Evolutionary conservation across 768 basidiomycete genomes (phyloP).

Genomic region (Pleurotus djamor): DNA sequence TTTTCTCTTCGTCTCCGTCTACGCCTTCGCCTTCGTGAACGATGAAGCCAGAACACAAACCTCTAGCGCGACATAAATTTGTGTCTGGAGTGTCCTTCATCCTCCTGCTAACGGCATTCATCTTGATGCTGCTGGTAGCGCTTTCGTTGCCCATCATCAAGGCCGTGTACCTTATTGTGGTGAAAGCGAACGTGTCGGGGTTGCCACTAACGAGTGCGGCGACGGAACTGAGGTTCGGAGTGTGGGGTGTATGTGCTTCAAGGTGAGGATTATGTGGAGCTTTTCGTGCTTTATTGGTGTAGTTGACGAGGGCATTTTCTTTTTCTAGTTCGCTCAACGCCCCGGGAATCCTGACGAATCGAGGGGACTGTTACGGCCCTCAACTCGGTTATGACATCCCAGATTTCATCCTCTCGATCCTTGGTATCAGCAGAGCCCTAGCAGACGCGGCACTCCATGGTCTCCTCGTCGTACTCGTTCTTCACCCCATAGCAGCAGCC

Average conservation of each 20-base stretch:
- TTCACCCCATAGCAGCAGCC: constrained; percentile 67
- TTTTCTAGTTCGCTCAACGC: constrained; percentile 3
- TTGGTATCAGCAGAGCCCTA: constrained; percentile 43
- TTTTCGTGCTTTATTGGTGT: background rate
- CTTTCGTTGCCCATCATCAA: constrained; percentile 76
- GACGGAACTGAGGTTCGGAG: constrained; percentile 68
- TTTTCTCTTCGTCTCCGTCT: no score
- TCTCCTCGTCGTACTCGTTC: constrained; percentile 54
- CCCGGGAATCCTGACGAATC: constrained; percentile 35
- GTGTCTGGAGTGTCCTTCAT: constrained; percentile 45
- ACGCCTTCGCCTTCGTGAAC: no score
- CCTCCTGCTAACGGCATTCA: constrained; percentile 56
- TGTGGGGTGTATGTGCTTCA: constrained; percentile 81
- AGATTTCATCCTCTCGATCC: constrained; percentile 29
- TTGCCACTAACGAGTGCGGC: constrained; percentile 48
- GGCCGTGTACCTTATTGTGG: constrained; percentile 56
- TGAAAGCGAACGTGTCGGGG: constrained; percentile 31
- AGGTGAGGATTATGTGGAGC: constrained; percentile 30
- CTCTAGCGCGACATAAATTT: constrained; percentile 42
- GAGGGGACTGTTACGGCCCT: constrained; percentile 58
- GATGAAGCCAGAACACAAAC: constrained; percentile 24
- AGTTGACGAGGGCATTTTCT: background rate
- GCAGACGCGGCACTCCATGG: constrained; percentile 45
- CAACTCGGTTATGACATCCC: constrained; percentile 71
- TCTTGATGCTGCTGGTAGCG: constrained; percentile 76